phyloP scores from a whole-genome alignment of 2,329 filamentous ascomycete species.

The Thielaviopsis euricoi region DNA sequence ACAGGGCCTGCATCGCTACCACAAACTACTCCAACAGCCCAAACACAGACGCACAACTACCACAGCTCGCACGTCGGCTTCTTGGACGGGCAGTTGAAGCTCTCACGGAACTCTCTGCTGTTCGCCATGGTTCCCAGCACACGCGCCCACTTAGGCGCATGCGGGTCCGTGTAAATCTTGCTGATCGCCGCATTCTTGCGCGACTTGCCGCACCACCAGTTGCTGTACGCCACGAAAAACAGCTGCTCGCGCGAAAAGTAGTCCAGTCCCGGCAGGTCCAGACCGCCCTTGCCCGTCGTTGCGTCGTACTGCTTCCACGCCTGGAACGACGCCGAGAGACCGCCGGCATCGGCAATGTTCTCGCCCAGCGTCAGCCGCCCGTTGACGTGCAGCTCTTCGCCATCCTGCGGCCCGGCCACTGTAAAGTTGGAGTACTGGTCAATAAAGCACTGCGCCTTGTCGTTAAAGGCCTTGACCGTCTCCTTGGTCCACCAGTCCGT shows the following conservation, averaged over 20 bases:
- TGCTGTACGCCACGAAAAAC: constrained; percentile 50
- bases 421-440: constrained; percentile 49
- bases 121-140: constrained; percentile 50
- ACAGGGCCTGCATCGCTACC: too few species aligned
- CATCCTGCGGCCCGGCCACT: constrained; percentile 35
- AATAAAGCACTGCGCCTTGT: constrained; percentile 47
- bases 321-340: constrained; percentile 42
- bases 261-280: constrained; percentile 42
- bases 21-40: too few species aligned
- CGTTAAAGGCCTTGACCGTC: constrained; percentile 40
- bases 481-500: constrained; percentile 50
- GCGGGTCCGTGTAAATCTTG: constrained; percentile 44
- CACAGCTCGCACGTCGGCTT: constrained; percentile 55
- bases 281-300: constrained; percentile 26
- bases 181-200: constrained; percentile 40
- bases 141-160: constrained; percentile 46
- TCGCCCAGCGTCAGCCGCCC: constrained; percentile 48
- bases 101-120: constrained; percentile 48
- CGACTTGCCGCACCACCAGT: constrained; percentile 51
- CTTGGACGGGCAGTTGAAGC: constrained; percentile 47
- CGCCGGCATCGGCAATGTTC: constrained; percentile 57
- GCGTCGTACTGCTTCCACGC: constrained; percentile 46
- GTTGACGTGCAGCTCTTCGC: constrained; percentile 42
- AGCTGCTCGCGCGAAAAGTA: constrained; percentile 50
- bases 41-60: constrained; percentile 67